Evolutionary conservation across 257 asterid genomes (phyloP), one percentile per base, ranked within the genome.

Genomic region (Solanum sitiens): DNA sequence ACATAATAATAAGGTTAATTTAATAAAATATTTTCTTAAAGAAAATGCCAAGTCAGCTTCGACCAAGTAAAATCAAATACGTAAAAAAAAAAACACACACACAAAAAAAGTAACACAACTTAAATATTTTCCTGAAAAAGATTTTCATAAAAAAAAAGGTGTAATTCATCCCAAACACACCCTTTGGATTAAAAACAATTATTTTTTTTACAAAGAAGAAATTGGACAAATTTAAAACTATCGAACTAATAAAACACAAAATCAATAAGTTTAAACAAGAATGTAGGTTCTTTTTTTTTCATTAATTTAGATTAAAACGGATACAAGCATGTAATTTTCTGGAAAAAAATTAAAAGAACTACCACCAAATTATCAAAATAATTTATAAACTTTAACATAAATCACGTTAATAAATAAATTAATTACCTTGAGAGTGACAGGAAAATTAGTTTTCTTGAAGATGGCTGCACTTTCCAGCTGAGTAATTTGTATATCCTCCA

Each of bases 371-470:
- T 0, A 68, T 65, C 27, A 20, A 16, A 70, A 40, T 61, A 50
- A 42, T 76, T 11, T 50, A 71, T 32, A 72, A 15, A 25, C 50
- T 32, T 44, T 8, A 84, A 23, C 67, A 12, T 42, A 20, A 5
- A 74, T 16, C 12, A 4, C 27, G 53, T 15, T 5, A 2, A 37
- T 13, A 5, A 14, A 67, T 16, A 16, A 53, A 56, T 74, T 14
- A 23, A 12, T 32, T 14, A 93, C 96, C 98, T 91, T 92, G 71
- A 94, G 88, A 18, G 94, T 87, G 90, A 94, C 93, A 4, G 91
- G 92, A 83, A 88, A 90, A 90, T 83, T 90, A 16, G 94, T 89
- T 83, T 92, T 92, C 86, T 88, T 87, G 92, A 94, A 92, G 79
- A 91, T 89, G 90, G 93, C 63, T 6, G 86, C 59, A 42, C 42